These are phyloP conservation scores for Phyllosticta citribraziliensis DNA, from an alignment of 2,329 filamentous ascomycete species.

Conservation along the genomic window DNA sequence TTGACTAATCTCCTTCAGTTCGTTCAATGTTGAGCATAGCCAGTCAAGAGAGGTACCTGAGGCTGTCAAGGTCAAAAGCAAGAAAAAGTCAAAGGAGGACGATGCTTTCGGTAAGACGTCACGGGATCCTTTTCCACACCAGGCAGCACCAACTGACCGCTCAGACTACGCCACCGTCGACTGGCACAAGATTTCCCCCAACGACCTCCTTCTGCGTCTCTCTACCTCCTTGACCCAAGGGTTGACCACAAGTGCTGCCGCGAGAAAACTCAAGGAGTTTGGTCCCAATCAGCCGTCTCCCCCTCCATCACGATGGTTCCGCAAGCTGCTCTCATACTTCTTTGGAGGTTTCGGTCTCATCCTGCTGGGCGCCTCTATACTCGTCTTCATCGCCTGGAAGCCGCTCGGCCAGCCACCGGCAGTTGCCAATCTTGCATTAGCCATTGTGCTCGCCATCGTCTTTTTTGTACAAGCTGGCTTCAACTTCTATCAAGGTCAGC, in stretches of 20 bases:
- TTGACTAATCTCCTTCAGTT: conserved; percentile 16
- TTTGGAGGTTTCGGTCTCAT: conserved; percentile 70
- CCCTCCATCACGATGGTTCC: conserved; percentile 50
- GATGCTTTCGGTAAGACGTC: conserved; percentile 21
- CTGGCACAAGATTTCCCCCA: conserved; percentile 53
- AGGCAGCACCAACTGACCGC: conserved; percentile 2
- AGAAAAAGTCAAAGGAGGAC: conserved; percentile 23
- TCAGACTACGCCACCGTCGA: conserved; percentile 45
- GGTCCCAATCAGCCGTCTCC: conserved; percentile 59
- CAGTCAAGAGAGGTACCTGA: conserved; percentile 16
- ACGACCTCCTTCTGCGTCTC: conserved; percentile 52
- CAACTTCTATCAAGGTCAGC: conserved; percentile 43
- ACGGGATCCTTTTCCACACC: conserved; percentile 13
- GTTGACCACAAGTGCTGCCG: conserved; percentile 49
- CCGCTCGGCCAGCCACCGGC: conserved; percentile 65
- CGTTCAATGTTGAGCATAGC: conserved; percentile 32
- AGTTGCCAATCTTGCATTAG: conserved; percentile 60
- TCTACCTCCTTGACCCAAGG: conserved; percentile 47
- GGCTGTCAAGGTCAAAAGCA: conserved; percentile 17
- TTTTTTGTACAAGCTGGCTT: conserved; percentile 49
- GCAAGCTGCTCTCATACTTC: conserved; percentile 57
- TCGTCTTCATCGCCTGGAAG: conserved; percentile 70
- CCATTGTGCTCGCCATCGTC: conserved; percentile 61
- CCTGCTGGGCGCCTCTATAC: conserved; percentile 55
- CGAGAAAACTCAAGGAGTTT: conserved; percentile 47